phyloP scores from a whole-genome alignment of 1,139 yeast species.

The Saccharomyces hybrid region DNA sequence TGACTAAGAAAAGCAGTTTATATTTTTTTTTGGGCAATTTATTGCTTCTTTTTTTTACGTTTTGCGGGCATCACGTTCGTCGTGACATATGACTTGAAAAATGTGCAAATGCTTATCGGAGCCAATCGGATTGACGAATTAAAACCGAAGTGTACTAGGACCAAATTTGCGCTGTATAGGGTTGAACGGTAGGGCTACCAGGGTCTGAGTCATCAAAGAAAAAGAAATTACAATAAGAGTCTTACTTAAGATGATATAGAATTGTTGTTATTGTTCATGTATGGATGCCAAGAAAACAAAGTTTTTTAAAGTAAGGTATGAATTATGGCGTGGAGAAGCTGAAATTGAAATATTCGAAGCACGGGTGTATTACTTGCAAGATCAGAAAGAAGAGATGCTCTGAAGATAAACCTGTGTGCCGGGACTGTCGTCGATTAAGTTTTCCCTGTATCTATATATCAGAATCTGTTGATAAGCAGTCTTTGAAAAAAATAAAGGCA shows the following conservation, averaged over 20 bases:
- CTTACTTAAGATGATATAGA: neutral
- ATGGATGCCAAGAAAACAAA: neutral
- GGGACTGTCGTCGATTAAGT: slow-evolving; percentile 43
- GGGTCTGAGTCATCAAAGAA: neutral
- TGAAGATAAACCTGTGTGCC: slow-evolving; percentile 47
- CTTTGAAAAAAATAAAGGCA: slow-evolving; percentile 17
- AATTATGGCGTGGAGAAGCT: neutral
- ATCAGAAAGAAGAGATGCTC: slow-evolving; percentile 57
- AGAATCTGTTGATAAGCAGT: slow-evolving; percentile 23
- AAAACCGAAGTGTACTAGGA: neutral
- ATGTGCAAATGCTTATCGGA: neutral
- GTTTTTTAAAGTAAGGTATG: neutral
- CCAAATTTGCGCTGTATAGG: neutral
- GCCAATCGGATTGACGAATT: neutral
- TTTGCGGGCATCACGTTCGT: neutral
- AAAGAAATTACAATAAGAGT: neutral
- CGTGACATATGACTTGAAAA: neutral
- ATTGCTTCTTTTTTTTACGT: neutral
- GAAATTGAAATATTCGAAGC: slow-evolving; percentile 32
- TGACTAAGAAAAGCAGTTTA: neutral
- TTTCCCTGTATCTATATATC: slow-evolving; percentile 44
- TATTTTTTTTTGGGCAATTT: neutral
- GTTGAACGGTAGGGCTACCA: neutral
- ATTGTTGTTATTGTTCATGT: neutral
- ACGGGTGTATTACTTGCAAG: slow-evolving; percentile 58